A percentile compares a stretch with the other conserved stretches of the same genome.
Evolutionary conservation across 441 rosid genomes (phyloP).

Genomic region (Kokia cookei): DNA sequence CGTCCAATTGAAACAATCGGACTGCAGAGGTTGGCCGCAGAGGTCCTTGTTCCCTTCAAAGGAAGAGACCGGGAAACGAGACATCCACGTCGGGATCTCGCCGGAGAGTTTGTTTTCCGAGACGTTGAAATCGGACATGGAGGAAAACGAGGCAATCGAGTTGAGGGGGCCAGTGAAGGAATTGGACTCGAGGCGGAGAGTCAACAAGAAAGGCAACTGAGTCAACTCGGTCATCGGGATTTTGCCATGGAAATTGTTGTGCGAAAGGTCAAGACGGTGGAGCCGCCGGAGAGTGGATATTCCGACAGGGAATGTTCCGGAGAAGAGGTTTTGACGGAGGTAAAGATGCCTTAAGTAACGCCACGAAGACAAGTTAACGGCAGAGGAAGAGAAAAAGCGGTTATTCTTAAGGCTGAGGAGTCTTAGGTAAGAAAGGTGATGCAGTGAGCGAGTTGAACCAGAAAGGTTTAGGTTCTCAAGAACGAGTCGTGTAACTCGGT

Average conservation of each 20-base stretch:
- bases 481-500: conserved; percentile 4
- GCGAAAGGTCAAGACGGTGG: conserved; percentile 2
- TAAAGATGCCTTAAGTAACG: conserved; percentile 6
- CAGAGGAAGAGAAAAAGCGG: conserved; percentile 1
- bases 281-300: conserved; percentile 2
- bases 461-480: conserved; percentile 9
- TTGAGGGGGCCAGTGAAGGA: background rate
- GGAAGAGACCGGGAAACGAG: conserved; percentile 3
- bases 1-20: conserved; percentile 2
- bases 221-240: conserved; percentile 5
- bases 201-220: conserved; percentile 5
- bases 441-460: background rate
- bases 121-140: background rate
- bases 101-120: conserved; percentile 5
- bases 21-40: background rate
- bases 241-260: background rate
- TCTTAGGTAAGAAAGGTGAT: conserved; percentile 1
- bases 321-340: background rate
- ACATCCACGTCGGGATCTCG: conserved; percentile 1
- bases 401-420: conserved; percentile 5
- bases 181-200: background rate
- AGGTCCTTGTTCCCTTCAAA: background rate
- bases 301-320: background rate
- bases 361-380: conserved; percentile 4
- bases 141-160: background rate